A percentile compares a stretch with the other conserved stretches of the same genome.
These are phyloP conservation scores for Talaromyces atroroseus DNA, from an alignment of 2,329 filamentous ascomycete genomes.

Conservation along the genomic window DNA sequence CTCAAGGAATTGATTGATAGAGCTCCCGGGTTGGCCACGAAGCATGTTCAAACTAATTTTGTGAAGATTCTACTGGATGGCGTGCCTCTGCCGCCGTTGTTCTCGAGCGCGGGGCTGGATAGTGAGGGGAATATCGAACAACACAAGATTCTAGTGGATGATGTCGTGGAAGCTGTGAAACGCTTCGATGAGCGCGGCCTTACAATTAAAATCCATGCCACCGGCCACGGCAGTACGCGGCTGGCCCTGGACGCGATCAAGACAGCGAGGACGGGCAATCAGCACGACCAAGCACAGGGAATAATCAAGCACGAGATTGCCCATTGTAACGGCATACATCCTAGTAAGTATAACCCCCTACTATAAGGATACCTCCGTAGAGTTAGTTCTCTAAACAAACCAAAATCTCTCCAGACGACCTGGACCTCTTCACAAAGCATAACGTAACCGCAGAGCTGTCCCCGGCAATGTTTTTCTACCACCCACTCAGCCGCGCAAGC, in stretches of 20 bases:
- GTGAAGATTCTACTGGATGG: slow-evolving; percentile 33
- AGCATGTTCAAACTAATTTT: slow-evolving; percentile 27
- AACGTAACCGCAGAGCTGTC: slow-evolving; percentile 26
- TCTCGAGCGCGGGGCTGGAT: slow-evolving; percentile 24
- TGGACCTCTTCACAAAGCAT: slow-evolving; percentile 21
- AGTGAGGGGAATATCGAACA: slow-evolving; percentile 21
- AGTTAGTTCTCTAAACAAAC: neutral
- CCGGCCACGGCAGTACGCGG: slow-evolving; percentile 25
- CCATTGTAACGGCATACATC: slow-evolving; percentile 23
- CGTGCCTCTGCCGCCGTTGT: slow-evolving; percentile 26
- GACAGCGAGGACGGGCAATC: slow-evolving; percentile 20
- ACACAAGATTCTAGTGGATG: slow-evolving; percentile 15
- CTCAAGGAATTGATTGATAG: slow-evolving; percentile 20
- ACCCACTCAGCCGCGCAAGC: neutral
- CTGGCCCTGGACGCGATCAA: slow-evolving; percentile 28
- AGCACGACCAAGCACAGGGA: slow-evolving; percentile 19
- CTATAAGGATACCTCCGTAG: neutral
- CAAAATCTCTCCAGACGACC: slow-evolving; percentile 18
- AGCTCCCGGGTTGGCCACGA: slow-evolving; percentile 21
- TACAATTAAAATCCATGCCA: slow-evolving; percentile 31
- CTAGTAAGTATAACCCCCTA: slow-evolving; percentile 12
- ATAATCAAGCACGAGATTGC: slow-evolving; percentile 27
- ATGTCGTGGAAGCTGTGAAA: slow-evolving; percentile 20
- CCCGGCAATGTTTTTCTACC: slow-evolving; percentile 1
- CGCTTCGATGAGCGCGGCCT: slow-evolving; percentile 27